phyloP scores from a whole-genome alignment of 148 eudicot species.

The Chenopodium berlandieri region DNA sequence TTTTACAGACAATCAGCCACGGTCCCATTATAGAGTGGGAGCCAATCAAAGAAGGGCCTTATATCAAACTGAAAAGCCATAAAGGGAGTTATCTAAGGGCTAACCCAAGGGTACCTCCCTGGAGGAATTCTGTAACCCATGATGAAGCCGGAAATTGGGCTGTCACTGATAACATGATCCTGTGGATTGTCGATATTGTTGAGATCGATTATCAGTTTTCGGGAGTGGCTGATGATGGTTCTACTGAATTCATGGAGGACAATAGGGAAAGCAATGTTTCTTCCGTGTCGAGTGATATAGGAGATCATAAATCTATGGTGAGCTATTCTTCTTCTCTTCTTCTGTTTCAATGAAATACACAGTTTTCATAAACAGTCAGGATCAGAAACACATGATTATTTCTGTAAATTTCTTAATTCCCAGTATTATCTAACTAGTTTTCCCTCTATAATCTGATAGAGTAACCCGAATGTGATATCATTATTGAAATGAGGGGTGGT shows the following conservation, averaged over 20 bases:
- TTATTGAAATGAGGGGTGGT: no score
- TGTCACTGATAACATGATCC: constrained; percentile 5
- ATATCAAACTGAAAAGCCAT: constrained; percentile 8
- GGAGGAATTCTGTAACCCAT: constrained; percentile 41
- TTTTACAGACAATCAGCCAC: constrained; percentile 18
- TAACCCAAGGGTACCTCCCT: constrained; percentile 29
- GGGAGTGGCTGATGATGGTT: neutral
- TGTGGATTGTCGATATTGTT: constrained; percentile 23
- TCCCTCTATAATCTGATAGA: no score
- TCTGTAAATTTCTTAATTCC: neutral
- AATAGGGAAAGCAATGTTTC: neutral
- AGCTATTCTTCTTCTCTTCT: constrained; percentile 1
- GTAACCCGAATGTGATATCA: no score
- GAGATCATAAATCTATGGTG: constrained; percentile 1
- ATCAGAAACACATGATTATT: neutral
- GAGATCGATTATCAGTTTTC: constrained; percentile 10
- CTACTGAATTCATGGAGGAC: neutral
- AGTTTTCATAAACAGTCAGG: neutral
- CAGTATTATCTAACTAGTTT: neutral
- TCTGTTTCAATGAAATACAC: neutral
- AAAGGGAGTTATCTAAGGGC: constrained; percentile 28
- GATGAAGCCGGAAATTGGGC: constrained; percentile 26
- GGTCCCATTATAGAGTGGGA: constrained; percentile 35
- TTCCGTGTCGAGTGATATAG: neutral
- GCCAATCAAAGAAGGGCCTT: constrained; percentile 26